phyloP scores from a whole-genome alignment of 1,284 basidiomycete species.

The Ustilago nuda region DNA sequence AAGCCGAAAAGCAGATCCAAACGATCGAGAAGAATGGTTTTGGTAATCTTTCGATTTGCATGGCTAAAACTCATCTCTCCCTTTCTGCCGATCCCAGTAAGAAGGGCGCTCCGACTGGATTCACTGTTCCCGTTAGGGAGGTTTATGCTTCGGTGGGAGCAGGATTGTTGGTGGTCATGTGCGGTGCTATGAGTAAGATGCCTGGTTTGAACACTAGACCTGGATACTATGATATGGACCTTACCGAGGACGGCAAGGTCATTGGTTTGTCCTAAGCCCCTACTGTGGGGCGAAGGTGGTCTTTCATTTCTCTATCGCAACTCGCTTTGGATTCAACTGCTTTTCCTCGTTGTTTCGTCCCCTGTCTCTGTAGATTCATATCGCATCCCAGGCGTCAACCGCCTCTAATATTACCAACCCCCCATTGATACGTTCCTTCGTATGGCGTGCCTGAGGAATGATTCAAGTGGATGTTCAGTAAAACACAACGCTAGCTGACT shows the following conservation, averaged over 20 bases:
- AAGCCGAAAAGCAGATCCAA: slow-evolving; percentile 85
- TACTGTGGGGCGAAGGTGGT: neutral
- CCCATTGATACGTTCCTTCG: neutral
- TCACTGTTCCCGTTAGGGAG: slow-evolving; percentile 90
- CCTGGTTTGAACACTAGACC: slow-evolving; percentile 94
- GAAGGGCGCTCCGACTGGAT: slow-evolving; percentile 71
- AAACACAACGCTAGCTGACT: too few species aligned
- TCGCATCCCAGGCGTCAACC: slow-evolving; percentile 15
- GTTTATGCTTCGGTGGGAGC: slow-evolving; percentile 92
- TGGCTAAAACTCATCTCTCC: slow-evolving; percentile 87
- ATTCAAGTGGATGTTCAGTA: too few species aligned
- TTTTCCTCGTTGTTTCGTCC: slow-evolving; percentile 6
- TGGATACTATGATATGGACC: slow-evolving; percentile 72
- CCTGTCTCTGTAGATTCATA: neutral
- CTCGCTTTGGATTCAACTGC: slow-evolving; percentile 24
- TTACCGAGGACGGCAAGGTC: slow-evolving; percentile 69
- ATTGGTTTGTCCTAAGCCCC: slow-evolving; percentile 67
- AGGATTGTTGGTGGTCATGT: slow-evolving; percentile 92
- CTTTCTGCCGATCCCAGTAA: slow-evolving; percentile 61
- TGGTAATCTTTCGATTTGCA: slow-evolving; percentile 80
- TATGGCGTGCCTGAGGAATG: too few species aligned
- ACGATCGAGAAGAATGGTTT: slow-evolving; percentile 93
- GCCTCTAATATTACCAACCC: slow-evolving; percentile 13
- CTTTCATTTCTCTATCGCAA: too few species aligned
- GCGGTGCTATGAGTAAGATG: slow-evolving; percentile 82